A percentile compares a stretch with the other conserved stretches of the same genome.
phyloP scores from a whole-genome alignment of 345 rosid species.

The Orychophragmus violaceus region DNA sequence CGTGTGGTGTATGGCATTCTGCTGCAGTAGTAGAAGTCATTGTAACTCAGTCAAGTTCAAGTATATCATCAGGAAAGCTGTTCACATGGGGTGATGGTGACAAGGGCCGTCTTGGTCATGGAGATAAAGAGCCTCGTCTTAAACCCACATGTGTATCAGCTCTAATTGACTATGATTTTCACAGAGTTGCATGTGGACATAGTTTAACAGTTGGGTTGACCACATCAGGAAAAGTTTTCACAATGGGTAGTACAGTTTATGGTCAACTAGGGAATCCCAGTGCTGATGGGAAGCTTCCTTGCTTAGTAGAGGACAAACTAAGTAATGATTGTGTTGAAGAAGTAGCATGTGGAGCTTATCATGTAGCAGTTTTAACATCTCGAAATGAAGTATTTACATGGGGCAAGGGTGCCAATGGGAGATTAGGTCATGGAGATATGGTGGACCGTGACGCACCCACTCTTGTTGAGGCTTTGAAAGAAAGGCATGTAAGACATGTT shows the following conservation, averaged over 20 bases:
- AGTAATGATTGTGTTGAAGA: conserved; percentile 69
- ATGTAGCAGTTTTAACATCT: conserved; percentile 72
- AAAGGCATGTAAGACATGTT: conserved; percentile 72
- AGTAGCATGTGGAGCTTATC: conserved; percentile 89
- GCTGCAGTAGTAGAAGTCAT: conserved; percentile 95
- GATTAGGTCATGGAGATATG: conserved; percentile 87
- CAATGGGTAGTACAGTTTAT: conserved; percentile 91
- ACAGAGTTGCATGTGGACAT: conserved; percentile 86
- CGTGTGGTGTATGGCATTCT: conserved; percentile 99
- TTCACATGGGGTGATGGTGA: conserved; percentile 99
- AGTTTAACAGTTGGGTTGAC: conserved; percentile 88
- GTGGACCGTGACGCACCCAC: conserved; percentile 82
- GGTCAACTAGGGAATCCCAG: conserved; percentile 88
- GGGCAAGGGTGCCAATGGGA: conserved; percentile 98
- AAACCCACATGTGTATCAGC: conserved; percentile 91
- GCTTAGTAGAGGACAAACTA: conserved; percentile 65
- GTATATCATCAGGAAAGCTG: conserved; percentile 71
- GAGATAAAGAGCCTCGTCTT: conserved; percentile 83
- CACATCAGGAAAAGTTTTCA: conserved; percentile 63
- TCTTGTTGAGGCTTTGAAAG: conserved; percentile 76
- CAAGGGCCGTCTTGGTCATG: conserved; percentile 92
- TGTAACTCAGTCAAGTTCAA: conserved; percentile 69
- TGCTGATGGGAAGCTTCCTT: conserved; percentile 80
- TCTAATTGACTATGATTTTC: conserved; percentile 71
- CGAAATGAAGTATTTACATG: conserved; percentile 84